Conservation (phyloP, 805 yeast genomes). For the Spathaspora passalidarum region DNA sequence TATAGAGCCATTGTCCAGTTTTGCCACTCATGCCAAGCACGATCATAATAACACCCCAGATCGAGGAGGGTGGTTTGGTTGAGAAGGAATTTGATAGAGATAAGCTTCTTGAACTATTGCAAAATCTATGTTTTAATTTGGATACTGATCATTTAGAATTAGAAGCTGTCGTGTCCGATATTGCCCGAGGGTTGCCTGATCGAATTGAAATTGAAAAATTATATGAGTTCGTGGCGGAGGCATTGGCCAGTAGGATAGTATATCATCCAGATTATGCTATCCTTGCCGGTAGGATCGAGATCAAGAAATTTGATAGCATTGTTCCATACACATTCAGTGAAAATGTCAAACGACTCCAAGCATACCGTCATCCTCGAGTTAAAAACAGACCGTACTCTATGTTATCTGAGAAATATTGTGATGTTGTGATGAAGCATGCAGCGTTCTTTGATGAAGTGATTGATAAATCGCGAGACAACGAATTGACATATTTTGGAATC, state of each 20-base stretch:
- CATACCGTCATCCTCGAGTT: conserved; percentile 11
- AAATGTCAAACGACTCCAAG: conserved; percentile 17
- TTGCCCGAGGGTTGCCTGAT: conserved; percentile 19
- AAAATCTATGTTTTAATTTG: conserved; percentile 12
- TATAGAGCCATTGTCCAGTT: not conserved
- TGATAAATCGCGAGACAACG: conserved; percentile 73
- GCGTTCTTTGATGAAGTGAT: conserved; percentile 72
- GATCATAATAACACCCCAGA: not conserved
- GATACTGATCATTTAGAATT: conserved; percentile 12
- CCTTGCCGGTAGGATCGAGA: conserved; percentile 37
- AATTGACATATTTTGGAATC: conserved; percentile 82
- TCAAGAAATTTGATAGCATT: conserved; percentile 22
- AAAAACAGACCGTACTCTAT: conserved; percentile 42
- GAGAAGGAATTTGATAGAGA: not conserved
- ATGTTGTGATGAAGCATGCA: conserved; percentile 60
- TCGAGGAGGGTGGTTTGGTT: not conserved
- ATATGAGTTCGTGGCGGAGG: conserved; percentile 28
- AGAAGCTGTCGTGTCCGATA: conserved; percentile 14
- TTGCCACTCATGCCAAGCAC: not conserved
- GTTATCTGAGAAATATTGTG: conserved; percentile 64
- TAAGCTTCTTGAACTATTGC: not conserved
- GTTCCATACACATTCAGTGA: conserved; percentile 21
- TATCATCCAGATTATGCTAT: conserved; percentile 34
- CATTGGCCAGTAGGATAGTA: conserved; percentile 30
- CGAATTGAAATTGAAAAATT: conserved; percentile 17